Evolutionary conservation across 179 eudicot genomes (phyloP).

Genomic region (Monotropa hypopitys): DNA sequence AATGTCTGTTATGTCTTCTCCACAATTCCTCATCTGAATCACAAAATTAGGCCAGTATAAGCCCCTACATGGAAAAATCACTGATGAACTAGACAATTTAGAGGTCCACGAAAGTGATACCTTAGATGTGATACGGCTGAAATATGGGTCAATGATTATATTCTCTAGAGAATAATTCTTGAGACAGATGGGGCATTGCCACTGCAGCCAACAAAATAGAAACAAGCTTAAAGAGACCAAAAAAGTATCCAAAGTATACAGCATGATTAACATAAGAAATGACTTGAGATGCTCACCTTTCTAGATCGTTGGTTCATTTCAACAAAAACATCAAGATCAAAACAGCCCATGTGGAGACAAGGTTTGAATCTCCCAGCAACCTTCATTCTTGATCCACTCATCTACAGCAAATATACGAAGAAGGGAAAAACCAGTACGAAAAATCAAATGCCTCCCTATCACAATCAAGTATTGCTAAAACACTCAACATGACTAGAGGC

Average conservation of each 20-base stretch:
- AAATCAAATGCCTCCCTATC: neutral
- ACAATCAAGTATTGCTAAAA: neutral
- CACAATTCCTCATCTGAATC: constrained; percentile 36
- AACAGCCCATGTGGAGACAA: constrained; percentile 96
- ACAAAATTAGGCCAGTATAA: constrained; percentile 7
- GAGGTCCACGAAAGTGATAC: constrained; percentile 16
- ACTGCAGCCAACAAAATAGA: constrained; percentile 19
- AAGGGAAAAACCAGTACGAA: neutral
- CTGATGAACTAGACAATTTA: neutral
- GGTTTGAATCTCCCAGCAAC: constrained; percentile 89
- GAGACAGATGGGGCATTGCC: constrained; percentile 81
- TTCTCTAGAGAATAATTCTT: constrained; percentile 52
- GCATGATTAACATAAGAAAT: neutral
- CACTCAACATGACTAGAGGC: neutral
- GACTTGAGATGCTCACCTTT: constrained; percentile 45
- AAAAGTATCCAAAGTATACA: neutral
- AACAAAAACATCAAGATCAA: constrained; percentile 89
- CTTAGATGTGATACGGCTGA: constrained; percentile 49
- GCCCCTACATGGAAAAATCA: neutral
- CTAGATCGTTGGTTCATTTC: constrained; percentile 95
- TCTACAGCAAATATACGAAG: constrained; percentile 25
- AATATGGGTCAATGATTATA: constrained; percentile 46
- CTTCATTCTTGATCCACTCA: constrained; percentile 98
- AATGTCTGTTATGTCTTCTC: constrained; percentile 69
- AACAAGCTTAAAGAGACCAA: neutral